These are phyloP conservation scores for Leishmania lainsoni DNA, from an alignment of 208 protist genomes.

Conservation along the genomic window DNA sequence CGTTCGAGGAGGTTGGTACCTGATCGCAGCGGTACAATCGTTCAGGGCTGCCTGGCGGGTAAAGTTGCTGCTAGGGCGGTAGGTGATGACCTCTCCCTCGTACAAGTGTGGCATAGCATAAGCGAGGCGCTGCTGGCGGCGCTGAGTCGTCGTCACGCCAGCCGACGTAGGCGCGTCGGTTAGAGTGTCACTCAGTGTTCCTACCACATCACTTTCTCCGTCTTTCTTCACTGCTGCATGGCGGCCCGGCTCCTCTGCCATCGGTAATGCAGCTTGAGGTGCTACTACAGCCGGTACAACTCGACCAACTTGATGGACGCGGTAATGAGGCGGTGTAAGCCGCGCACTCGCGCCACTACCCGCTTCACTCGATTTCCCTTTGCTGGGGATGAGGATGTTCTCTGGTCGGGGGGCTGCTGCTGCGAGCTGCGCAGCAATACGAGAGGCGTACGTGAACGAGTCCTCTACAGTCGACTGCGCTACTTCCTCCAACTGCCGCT, in stretches of 20 bases:
- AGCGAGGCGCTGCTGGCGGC: constrained; percentile 1
- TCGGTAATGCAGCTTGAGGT: not conserved
- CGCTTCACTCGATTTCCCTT: not conserved
- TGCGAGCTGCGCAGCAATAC: constrained; percentile 23
- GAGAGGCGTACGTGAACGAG: constrained; percentile 27
- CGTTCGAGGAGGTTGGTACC: not conserved
- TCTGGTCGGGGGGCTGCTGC: constrained; percentile 16
- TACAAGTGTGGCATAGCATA: constrained; percentile 34
- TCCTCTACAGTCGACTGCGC: constrained; percentile 25
- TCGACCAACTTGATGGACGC: constrained; percentile 18
- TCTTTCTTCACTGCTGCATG: not conserved
- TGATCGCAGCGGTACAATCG: not conserved
- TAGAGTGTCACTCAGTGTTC: not conserved
- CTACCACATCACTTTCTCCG: not conserved
- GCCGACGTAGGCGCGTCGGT: not conserved
- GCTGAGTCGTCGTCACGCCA: not conserved
- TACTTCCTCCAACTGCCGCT: constrained; percentile 12
- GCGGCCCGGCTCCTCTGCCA: not conserved
- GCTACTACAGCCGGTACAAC: not conserved
- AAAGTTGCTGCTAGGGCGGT: constrained; percentile 18
- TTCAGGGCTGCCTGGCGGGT: not conserved
- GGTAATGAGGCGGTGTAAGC: constrained; percentile 12
- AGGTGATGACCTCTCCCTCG: constrained; percentile 26
- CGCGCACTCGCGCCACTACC: not conserved
- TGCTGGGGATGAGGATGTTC: not conserved